A percentile compares a stretch with the other conserved stretches of the same genome.
These are phyloP conservation scores for Limnanthes douglasii DNA, from an alignment of 345 rosid species.

Conservation along the genomic window DNA sequence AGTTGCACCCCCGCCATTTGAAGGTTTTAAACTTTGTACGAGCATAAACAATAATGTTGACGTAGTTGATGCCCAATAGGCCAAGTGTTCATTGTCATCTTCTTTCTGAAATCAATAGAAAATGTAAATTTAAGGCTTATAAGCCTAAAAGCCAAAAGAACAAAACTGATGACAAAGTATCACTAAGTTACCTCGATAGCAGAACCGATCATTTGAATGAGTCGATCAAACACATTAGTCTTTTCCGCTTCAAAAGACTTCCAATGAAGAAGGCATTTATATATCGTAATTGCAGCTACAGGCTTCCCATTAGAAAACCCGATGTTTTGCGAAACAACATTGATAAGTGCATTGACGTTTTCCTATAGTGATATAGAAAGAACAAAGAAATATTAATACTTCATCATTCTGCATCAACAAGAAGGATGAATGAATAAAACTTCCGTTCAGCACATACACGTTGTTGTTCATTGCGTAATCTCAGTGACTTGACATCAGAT, in stretches of 20 bases:
- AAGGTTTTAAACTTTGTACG: slow-evolving; percentile 62
- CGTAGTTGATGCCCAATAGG: slow-evolving; percentile 92
- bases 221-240: slow-evolving; percentile 91
- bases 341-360: slow-evolving; percentile 74
- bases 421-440: slow-evolving; percentile 3
- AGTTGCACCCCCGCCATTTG: slow-evolving; percentile 47
- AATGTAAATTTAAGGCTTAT: slow-evolving; percentile 1
- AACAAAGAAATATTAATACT: neutral
- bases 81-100: slow-evolving; percentile 85
- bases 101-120: slow-evolving; percentile 40
- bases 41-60: slow-evolving; percentile 81
- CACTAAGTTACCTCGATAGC: slow-evolving; percentile 71
- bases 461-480: slow-evolving; percentile 56
- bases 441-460: slow-evolving; percentile 63
- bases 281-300: slow-evolving; percentile 83
- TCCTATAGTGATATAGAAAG: slow-evolving; percentile 37
- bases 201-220: slow-evolving; percentile 95
- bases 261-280: slow-evolving; percentile 90
- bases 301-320: slow-evolving; percentile 89
- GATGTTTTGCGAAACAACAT: slow-evolving; percentile 55
- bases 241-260: slow-evolving; percentile 96
- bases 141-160: slow-evolving; percentile 1
- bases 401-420: neutral
- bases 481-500: slow-evolving; percentile 59
- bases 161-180: slow-evolving; percentile 2